phyloP scores from a whole-genome alignment of 2,329 filamentous ascomycete species.

The Beauveria medogensis region DNA sequence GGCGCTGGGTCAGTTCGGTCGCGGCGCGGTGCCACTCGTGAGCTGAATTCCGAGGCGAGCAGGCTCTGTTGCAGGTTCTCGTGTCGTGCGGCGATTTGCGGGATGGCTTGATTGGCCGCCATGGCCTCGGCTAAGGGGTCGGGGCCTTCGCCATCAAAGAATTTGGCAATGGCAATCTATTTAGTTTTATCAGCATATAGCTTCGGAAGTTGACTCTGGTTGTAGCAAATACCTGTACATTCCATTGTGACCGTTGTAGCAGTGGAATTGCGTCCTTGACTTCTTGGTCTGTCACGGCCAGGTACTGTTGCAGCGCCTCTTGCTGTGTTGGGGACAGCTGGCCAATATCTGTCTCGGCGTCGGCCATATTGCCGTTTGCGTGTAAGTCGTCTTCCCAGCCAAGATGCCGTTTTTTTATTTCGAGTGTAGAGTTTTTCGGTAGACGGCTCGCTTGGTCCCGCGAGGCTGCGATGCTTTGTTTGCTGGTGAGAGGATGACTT shows the following conservation, averaged over 20 bases:
- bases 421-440: too few relatives aligned
- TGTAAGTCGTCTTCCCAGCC: background rate
- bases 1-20: conserved; percentile 59
- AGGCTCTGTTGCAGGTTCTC: conserved; percentile 66
- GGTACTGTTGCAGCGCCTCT: conserved; percentile 79
- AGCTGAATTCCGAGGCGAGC: conserved; percentile 22
- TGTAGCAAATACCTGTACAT: conserved; percentile 59
- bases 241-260: conserved; percentile 86
- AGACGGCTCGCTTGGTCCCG: background rate
- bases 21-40: conserved; percentile 19
- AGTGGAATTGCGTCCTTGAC: conserved; percentile 67
- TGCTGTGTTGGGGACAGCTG: conserved; percentile 73
- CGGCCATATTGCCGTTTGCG: conserved; percentile 22
- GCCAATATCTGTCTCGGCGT: conserved; percentile 43
- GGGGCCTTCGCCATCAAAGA: conserved; percentile 91
- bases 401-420: background rate
- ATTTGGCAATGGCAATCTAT: conserved; percentile 90
- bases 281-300: conserved; percentile 78
- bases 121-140: conserved; percentile 73
- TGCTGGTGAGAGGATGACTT: background rate
- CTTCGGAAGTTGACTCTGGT: too few relatives aligned
- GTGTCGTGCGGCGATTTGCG: conserved; percentile 54
- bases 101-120: conserved; percentile 49
- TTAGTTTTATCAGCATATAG: conserved; percentile 3
- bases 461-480: background rate